These are phyloP conservation scores for Russula vinacea DNA, from an alignment of 768 basidiomycete genomes.

Conservation along the genomic window DNA sequence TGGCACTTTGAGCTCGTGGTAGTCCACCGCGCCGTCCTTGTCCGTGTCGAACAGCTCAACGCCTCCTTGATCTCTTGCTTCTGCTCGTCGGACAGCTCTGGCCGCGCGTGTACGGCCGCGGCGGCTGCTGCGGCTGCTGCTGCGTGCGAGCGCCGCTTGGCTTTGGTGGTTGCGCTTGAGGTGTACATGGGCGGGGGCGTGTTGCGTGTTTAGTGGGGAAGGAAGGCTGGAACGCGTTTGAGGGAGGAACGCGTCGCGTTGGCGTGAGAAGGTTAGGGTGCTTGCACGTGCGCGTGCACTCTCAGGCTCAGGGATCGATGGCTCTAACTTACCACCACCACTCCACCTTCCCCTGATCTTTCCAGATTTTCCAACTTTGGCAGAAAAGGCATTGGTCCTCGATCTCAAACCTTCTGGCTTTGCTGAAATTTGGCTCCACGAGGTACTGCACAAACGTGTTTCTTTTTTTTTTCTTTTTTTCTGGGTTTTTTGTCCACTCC, in stretches of 20 bases:
- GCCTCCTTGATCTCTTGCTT: slow-evolving; percentile 98
- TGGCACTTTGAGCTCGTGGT: slow-evolving; percentile 99
- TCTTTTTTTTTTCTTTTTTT: too few relatives aligned
- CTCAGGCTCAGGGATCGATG: too few relatives aligned
- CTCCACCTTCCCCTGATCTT: slow-evolving; percentile 69
- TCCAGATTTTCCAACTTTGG: slow-evolving; percentile 70
- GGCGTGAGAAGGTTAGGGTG: too few relatives aligned
- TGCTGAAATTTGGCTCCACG: slow-evolving; percentile 66
- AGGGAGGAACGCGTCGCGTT: background rate
- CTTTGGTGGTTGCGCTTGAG: slow-evolving; percentile 63
- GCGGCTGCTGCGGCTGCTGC: slow-evolving; percentile 1
- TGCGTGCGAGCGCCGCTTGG: slow-evolving; percentile 46
- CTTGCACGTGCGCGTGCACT: too few relatives aligned
- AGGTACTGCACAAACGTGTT: slow-evolving; percentile 45
- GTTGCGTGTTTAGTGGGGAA: background rate
- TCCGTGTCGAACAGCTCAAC: slow-evolving; percentile 98
- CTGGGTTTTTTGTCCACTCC: background rate
- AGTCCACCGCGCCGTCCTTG: slow-evolving; percentile 94
- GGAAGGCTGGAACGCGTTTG: background rate
- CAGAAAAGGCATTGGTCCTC: slow-evolving; percentile 68
- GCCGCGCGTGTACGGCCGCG: slow-evolving; percentile 62
- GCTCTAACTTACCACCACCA: slow-evolving; percentile 54
- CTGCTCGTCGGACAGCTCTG: slow-evolving; percentile 83
- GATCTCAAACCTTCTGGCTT: slow-evolving; percentile 58
- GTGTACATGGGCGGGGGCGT: slow-evolving; percentile 47